phyloP scores from a whole-genome alignment of 129 eudicot species.

The Tanacetum coccineum region DNA sequence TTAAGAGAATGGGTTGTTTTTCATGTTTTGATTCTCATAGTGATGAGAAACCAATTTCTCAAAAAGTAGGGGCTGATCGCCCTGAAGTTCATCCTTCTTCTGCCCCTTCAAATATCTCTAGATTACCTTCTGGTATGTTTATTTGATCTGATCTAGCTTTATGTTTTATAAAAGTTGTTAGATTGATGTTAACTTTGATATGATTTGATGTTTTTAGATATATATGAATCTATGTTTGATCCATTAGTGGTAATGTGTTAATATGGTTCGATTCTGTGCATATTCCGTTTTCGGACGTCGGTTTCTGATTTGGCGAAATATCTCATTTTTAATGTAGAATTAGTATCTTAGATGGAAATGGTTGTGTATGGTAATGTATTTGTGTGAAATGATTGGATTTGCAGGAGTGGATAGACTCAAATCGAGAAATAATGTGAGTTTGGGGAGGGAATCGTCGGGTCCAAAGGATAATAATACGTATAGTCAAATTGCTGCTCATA shows the following conservation, averaged over 20 bases:
- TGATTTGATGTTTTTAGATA: too few relatives aligned
- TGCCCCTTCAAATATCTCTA: constrained; percentile 61
- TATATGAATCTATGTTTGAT: too few relatives aligned
- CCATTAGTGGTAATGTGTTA: too few relatives aligned
- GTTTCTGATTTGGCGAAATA: too few relatives aligned
- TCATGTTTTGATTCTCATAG: constrained; percentile 83
- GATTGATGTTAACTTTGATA: too few relatives aligned
- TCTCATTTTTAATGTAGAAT: too few relatives aligned
- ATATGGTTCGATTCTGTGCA: too few relatives aligned
- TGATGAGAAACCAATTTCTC: constrained; percentile 56
- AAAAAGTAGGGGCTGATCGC: constrained; percentile 44
- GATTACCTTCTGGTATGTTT: constrained; percentile 72
- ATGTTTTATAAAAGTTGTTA: background rate
- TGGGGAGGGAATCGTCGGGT: constrained; percentile 53
- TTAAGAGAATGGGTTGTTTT: constrained; percentile 70
- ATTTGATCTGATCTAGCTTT: constrained; percentile 45
- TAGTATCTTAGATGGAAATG: background rate
- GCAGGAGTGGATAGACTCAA: constrained; percentile 74
- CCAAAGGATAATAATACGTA: constrained; percentile 51
- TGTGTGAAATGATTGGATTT: constrained; percentile 20
- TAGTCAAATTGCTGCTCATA: constrained; percentile 83
- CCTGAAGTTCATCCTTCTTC: constrained; percentile 36
- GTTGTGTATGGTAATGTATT: background rate
- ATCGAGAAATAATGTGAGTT: constrained; percentile 60
- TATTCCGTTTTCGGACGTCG: too few relatives aligned